Evolutionary conservation across 345 rosid species (phyloP), one percentile per base, ranked within the genome.

Genomic region (Dipteronia dyeriana): DNA sequence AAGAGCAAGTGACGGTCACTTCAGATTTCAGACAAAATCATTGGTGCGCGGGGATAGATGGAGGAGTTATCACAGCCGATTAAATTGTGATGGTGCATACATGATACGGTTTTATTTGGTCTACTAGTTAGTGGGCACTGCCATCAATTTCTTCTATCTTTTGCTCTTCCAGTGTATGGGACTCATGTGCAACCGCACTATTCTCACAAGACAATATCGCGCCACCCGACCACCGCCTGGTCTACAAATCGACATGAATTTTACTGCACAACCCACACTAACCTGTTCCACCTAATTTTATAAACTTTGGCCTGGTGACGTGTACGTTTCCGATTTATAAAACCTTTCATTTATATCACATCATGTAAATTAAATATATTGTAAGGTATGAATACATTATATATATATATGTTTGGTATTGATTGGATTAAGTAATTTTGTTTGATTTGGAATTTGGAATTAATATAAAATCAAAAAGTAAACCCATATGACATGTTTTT

Each of bases 111-210:
- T n/a, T 14, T 73, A 39, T 38, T n/a, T 14, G 45, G 63, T 29
- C 70, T 66, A 29, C 10, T 4, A 9, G 43, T 19, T 23, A 39
- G 43, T 10, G 8, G 41, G 38, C n/a, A 29, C 3, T 71, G 39
- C 54, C 41, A 61, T 23, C 4, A 41, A 65, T n/a, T 26, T 26
- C 26, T 26, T 26, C 26, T 26, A 26, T 26, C 26, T 26, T 26
- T 26, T 26, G 26, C 6, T 34, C 38, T 4, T 34, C 38, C 38
- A 0, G 0, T 2, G 39, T 10, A 76, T 76, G 81, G 83, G 85
- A 59, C 61, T 80, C 83, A 83, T 74, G 83, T 83, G 83, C 79
- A 29, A 59, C 76, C 81, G 71, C 41, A 29, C 7, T 25, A 26
- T 20, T n/a, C 10, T 43, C 31, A 20, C 74, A 81, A 76, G 85